Evolutionary conservation across 805 yeast species (phyloP), one percentile per base, ranked within the genome.

Genomic region (Saccharomyces kudriavzevii): DNA sequence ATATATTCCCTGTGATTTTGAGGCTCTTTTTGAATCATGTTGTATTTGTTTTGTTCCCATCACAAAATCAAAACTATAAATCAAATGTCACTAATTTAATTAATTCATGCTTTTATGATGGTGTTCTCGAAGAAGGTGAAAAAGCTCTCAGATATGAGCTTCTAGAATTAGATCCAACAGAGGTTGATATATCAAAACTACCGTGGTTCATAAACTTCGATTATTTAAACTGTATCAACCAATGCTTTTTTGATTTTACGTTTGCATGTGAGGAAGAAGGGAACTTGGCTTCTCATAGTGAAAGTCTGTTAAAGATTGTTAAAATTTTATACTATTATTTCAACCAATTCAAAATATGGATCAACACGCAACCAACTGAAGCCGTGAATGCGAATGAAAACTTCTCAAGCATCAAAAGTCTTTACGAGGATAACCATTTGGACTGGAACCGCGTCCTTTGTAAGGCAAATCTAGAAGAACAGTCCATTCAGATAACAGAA

Each of bases 401-500:
- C 26, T 71, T 65, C 47, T 54, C 53, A 8, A 65, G 68, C 11
- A 64, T 69, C 50, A 67, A 75, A 6, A 69, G 67, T 1, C 55
- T 70, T 11, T 69, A 57, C 50, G 30, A 57, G 5, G 59, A 61
- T 1, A 66, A 65, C 31, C 69, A 67, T 49, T 45, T 59, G 28
- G 57, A 54, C 28, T 90, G 96, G 96, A 79, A 85, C 11, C 70
- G 74, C 24, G 73, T 77, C 2, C 68, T 89, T 53, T 75, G 84
- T 11, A 63, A 73, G n/a, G 66, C 79, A 52, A 77, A 77, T 6
- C 71, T 79, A 49, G 74, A 76, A 40, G 71, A 74, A 6, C 81
- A 80, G 26, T 87, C 91, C 0, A 65, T 86, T 24, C 69, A 70
- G 6, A 74, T 89, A 28, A 80, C 89, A 0, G 95, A 87, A 57